These are phyloP conservation scores for Fusarium sp. DNA, from an alignment of 2,329 filamentous ascomycete genomes.

Conservation along the genomic window DNA sequence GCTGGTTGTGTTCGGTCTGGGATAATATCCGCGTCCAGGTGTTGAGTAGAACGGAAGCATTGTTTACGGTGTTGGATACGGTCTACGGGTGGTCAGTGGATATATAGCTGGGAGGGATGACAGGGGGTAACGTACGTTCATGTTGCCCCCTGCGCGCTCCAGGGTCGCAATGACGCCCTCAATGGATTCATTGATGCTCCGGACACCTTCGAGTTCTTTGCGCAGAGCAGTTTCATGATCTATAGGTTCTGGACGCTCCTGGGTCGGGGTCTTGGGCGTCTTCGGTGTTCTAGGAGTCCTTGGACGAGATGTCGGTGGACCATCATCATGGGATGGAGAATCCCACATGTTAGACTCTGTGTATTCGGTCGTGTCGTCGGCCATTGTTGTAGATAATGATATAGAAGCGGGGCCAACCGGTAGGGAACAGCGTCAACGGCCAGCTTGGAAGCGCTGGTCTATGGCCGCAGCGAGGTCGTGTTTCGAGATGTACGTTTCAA, in stretches of 20 bases:
- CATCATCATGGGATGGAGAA: slow-evolving; percentile 58
- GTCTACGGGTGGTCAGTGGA: slow-evolving; percentile 64
- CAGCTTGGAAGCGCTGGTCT: slow-evolving; percentile 29
- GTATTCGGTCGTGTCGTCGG: slow-evolving; percentile 60
- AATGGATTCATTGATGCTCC: slow-evolving; percentile 89
- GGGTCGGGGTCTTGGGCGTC: slow-evolving; percentile 64
- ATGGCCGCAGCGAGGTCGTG: slow-evolving; percentile 29
- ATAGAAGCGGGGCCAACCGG: slow-evolving; percentile 1
- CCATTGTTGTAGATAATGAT: slow-evolving; percentile 55
- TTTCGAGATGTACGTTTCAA: slow-evolving; percentile 28
- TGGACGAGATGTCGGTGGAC: slow-evolving; percentile 50
- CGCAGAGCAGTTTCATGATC: slow-evolving; percentile 82
- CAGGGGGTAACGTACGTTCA: slow-evolving; percentile 69
- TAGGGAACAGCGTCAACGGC: slow-evolving; percentile 22
- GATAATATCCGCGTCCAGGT: slow-evolving; percentile 97
- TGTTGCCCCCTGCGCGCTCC: slow-evolving; percentile 81
- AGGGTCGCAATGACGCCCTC: slow-evolving; percentile 82
- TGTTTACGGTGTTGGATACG: slow-evolving; percentile 86
- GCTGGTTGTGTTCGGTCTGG: slow-evolving; percentile 97
- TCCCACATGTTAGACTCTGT: slow-evolving; percentile 66
- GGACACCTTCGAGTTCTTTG: slow-evolving; percentile 85
- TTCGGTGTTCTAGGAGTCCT: slow-evolving; percentile 62
- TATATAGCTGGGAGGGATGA: neutral
- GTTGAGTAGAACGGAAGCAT: slow-evolving; percentile 90
- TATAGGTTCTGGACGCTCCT: slow-evolving; percentile 62